Conservation (phyloP, 1,139 yeast genomes). For the Taphrina betulina region DNA sequence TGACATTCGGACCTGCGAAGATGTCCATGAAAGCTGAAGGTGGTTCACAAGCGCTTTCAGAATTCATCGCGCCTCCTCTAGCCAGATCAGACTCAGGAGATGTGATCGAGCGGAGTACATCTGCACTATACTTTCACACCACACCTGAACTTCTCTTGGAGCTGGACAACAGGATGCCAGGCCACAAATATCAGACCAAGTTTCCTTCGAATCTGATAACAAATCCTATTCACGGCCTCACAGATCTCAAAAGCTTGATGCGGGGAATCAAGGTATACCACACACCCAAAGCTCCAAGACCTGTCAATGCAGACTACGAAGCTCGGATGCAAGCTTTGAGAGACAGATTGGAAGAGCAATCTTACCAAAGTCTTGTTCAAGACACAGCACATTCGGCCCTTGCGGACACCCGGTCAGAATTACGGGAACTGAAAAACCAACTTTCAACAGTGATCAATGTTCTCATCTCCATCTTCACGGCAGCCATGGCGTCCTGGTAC, state of each 20-base stretch:
- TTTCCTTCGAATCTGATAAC: constrained; percentile 5
- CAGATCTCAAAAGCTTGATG: background rate
- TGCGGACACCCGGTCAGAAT: constrained; percentile 15
- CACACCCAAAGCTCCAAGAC: background rate
- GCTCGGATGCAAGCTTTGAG: constrained; percentile 9
- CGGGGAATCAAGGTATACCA: constrained; percentile 1
- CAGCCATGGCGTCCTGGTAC: constrained; percentile 32
- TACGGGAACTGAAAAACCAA: constrained; percentile 16
- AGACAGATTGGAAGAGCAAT: constrained; percentile 1
- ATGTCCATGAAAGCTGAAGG: too few relatives aligned
- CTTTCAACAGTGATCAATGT: constrained; percentile 24
- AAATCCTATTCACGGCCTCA: background rate
- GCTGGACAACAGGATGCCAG: constrained; percentile 1
- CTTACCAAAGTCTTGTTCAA: constrained; percentile 2
- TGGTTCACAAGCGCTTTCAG: too few relatives aligned
- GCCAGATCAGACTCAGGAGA: too few relatives aligned
- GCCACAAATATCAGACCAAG: background rate
- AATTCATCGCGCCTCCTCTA: too few relatives aligned
- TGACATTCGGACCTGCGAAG: too few relatives aligned
- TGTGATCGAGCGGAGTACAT: too few relatives aligned
- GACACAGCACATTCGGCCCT: constrained; percentile 1
- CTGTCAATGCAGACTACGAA: constrained; percentile 4
- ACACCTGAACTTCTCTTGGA: constrained; percentile 3
- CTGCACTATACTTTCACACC: background rate
- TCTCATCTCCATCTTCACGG: constrained; percentile 23